A percentile compares a stretch with the other conserved stretches of the same genome.
Conservation (phyloP, 305 asterid genomes). For the Fraxinus xanthoxyloides region DNA sequence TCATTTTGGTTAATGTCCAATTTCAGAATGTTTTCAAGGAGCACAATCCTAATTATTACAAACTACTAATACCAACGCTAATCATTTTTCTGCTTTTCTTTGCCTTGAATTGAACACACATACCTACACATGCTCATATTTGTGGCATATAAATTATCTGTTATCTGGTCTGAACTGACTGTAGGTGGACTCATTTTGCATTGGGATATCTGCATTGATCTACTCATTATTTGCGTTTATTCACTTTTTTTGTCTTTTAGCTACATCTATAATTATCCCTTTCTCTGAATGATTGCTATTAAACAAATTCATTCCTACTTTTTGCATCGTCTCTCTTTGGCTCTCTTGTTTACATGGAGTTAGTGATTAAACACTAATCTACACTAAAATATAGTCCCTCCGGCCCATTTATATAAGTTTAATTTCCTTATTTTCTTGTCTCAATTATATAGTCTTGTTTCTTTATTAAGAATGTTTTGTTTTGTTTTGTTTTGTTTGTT, state of each 20-base stretch:
- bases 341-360: neutral
- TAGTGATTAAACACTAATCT: neutral
- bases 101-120: neutral
- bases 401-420: too few species aligned
- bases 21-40: neutral
- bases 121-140: neutral
- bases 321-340: neutral
- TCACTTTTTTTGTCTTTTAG: neutral
- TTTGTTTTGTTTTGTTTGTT: too few species aligned
- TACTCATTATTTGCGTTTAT: neutral
- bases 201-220: neutral
- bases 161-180: neutral
- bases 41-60: neutral
- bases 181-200: neutral
- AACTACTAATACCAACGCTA: neutral
- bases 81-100: neutral
- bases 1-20: neutral
- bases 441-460: too few species aligned
- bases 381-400: neutral
- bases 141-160: neutral
- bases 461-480: too few species aligned
- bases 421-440: too few species aligned
- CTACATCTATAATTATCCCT: neutral
- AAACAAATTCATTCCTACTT: neutral
- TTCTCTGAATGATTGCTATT: neutral